Percentiles rank a stretch among this genome's conserved stretches.
phyloP scores from a whole-genome alignment of 2,329 filamentous ascomycete species.

The Aspergillus brasiliensis region DNA sequence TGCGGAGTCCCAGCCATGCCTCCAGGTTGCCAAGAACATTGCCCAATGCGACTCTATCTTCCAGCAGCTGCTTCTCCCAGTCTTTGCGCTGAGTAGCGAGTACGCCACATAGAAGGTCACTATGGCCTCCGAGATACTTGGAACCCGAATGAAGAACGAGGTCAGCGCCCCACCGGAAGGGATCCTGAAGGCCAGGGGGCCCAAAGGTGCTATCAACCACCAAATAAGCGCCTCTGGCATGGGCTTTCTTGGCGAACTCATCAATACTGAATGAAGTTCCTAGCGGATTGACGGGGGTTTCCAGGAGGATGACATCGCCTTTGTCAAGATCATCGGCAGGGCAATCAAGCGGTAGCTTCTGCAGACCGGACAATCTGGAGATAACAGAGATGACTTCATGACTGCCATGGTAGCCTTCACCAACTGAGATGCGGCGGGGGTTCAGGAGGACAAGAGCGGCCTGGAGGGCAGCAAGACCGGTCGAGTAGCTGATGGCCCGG shows the following conservation, averaged over 20 bases:
- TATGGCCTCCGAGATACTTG: slow-evolving; percentile 96
- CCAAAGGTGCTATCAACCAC: slow-evolving; percentile 94
- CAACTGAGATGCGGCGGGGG: slow-evolving; percentile 78
- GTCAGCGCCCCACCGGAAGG: slow-evolving; percentile 79
- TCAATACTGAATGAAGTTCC: slow-evolving; percentile 77
- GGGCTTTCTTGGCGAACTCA: slow-evolving; percentile 71
- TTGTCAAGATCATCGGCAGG: slow-evolving; percentile 64
- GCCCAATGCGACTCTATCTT: slow-evolving; percentile 76
- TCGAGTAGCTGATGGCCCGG: slow-evolving; percentile 74
- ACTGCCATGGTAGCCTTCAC: slow-evolving; percentile 87
- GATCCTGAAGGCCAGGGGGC: slow-evolving; percentile 85
- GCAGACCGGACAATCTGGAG: slow-evolving; percentile 72
- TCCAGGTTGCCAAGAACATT: slow-evolving; percentile 86
- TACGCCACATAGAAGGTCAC: slow-evolving; percentile 90
- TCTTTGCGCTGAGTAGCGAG: slow-evolving; percentile 63
- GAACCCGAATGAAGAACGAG: slow-evolving; percentile 89
- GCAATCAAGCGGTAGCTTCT: slow-evolving; percentile 73
- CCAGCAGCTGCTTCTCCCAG: slow-evolving; percentile 62
- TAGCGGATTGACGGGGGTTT: slow-evolving; percentile 90
- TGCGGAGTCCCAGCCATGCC: slow-evolving; percentile 87
- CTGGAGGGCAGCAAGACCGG: slow-evolving; percentile 84
- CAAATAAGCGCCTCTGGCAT: slow-evolving; percentile 70
- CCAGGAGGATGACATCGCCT: slow-evolving; percentile 86
- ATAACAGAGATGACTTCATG: slow-evolving; percentile 80
- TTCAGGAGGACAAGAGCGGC: slow-evolving; percentile 79